Evolutionary conservation across 805 yeast species (phyloP), one percentile per base, ranked within the genome.

Genomic region (Torulaspora gathmanii): DNA sequence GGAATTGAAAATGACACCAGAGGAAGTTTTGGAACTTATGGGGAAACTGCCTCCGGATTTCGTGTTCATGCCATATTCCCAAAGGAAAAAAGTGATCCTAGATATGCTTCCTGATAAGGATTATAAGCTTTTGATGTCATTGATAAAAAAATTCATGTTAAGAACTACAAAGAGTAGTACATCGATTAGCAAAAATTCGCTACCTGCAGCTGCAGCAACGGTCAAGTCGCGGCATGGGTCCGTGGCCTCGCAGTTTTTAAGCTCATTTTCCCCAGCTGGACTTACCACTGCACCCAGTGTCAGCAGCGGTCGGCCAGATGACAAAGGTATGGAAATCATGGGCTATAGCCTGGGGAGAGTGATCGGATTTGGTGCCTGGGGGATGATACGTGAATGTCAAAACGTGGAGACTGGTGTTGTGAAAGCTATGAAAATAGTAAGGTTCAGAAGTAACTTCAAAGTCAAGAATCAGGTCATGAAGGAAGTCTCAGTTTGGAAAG

Each of bases 281-380:
- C 31, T 52, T 4, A 44, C 55, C 8, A 54, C 63, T 1, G 37
- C 49, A 4, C 45, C 49, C 26, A 52, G 46, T 34, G 37, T 45
- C 37, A 47, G 38, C 33, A 44, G 40, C 20, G 15, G 37, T 15
- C 58, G 49, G 40, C 57, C 65, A 1, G 85, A 81, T 54, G 87
- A 83, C 46, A 78, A 75, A 48, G 95, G 95, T 0, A 82, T 85
- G 11, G 61, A 74, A 19, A 78, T 88, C 1, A 53, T 83, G 68
- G 80, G 78, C 12, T 79, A 79, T 53, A 73, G 66, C 26, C 60
- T 89, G 25, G 95, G 95, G 1, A 80, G 79, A 53, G 75, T 83
- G 9, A 82, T 88, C 50, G 96, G 96, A 1, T 79, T 78, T 60
- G 96, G 97, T 11, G 95, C 95, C 0, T 90, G 93, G 84, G 95